Percentiles rank a stretch among this genome's conserved stretches.
phyloP scores from a whole-genome alignment of 1,139 yeast genomes.

The Pichia sp. region DNA sequence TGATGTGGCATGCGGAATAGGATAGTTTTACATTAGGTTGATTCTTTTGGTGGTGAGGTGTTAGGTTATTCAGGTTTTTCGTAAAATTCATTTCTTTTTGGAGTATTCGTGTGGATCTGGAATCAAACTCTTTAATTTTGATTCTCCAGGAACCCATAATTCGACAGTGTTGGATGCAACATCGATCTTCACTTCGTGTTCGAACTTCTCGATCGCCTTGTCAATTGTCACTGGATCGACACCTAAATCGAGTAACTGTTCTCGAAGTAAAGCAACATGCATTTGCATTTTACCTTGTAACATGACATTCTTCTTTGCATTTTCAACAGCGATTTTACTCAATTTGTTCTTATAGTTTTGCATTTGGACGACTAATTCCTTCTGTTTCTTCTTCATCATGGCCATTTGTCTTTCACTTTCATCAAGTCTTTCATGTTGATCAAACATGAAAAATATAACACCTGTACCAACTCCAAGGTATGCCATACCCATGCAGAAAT shows the following conservation, averaged over 20 bases:
- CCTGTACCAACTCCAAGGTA: conserved; percentile 15
- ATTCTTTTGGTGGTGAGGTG: too few species aligned
- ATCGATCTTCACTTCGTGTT: conserved; percentile 53
- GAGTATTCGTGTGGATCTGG: conserved; percentile 61
- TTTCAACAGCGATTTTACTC: conserved; percentile 40
- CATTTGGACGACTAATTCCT: conserved; percentile 28
- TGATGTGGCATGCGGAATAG: too few species aligned
- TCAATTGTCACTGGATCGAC: conserved; percentile 53
- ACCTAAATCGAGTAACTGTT: conserved; percentile 54
- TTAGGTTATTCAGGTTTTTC: too few species aligned
- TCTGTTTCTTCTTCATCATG: conserved; percentile 26
- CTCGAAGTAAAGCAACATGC: conserved; percentile 60
- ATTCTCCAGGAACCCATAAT: conserved; percentile 57
- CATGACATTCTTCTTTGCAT: conserved; percentile 44
- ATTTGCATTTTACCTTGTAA: conserved; percentile 55
- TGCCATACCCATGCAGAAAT: conserved; percentile 17
- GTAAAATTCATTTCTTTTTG: conserved; percentile 4
- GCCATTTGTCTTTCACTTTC: conserved; percentile 24
- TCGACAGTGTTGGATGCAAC: conserved; percentile 52
- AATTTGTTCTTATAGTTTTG: conserved; percentile 29
- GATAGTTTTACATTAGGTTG: too few species aligned
- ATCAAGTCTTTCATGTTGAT: conserved; percentile 25
- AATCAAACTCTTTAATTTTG: conserved; percentile 45
- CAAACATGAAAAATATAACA: conserved; percentile 14
- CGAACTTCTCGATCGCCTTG: conserved; percentile 52